Percentiles rank a stretch among this genome's conserved stretches.
phyloP scores from a whole-genome alignment of 768 basidiomycete genomes.

The Xerocomellus chrysenteron region DNA sequence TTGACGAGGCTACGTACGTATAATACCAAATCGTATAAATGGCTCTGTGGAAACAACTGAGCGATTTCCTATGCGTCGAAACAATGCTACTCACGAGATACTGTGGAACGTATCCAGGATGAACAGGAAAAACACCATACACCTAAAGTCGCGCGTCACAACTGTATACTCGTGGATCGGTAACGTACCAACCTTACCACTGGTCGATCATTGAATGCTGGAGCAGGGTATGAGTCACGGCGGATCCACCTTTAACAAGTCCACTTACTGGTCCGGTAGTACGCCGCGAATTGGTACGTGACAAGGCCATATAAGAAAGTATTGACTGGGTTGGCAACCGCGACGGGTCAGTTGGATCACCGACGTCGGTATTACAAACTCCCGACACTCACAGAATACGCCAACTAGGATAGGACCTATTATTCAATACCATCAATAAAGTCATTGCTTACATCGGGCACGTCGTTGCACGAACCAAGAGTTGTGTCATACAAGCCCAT shows the following conservation, averaged over 20 bases:
- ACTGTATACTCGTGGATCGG: too few relatives aligned
- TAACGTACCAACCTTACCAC: constrained; percentile 1
- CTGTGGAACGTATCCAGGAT: constrained; percentile 22
- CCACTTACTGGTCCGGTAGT: constrained; percentile 27
- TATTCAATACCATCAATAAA: not conserved
- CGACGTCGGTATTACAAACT: not conserved
- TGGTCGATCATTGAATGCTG: constrained; percentile 18
- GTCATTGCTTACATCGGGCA: not conserved
- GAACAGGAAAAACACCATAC: constrained; percentile 18
- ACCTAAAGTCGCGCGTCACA: not conserved
- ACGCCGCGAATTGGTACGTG: constrained; percentile 41
- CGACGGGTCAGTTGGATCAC: not conserved
- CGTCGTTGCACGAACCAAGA: not conserved
- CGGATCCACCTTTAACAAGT: not conserved
- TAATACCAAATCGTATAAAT: constrained; percentile 18
- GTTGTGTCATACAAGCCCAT: not conserved
- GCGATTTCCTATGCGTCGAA: not conserved
- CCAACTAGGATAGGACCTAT: constrained; percentile 10
- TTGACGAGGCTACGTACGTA: not conserved
- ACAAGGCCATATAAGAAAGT: constrained; percentile 42
- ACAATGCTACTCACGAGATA: constrained; percentile 7
- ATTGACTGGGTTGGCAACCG: constrained; percentile 17
- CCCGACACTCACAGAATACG: constrained; percentile 18
- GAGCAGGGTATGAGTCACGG: not conserved
- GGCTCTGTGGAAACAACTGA: not conserved